These are phyloP conservation scores for Alternaria gaisen DNA, from an alignment of 2,329 filamentous ascomycete species.

Conservation along the genomic window DNA sequence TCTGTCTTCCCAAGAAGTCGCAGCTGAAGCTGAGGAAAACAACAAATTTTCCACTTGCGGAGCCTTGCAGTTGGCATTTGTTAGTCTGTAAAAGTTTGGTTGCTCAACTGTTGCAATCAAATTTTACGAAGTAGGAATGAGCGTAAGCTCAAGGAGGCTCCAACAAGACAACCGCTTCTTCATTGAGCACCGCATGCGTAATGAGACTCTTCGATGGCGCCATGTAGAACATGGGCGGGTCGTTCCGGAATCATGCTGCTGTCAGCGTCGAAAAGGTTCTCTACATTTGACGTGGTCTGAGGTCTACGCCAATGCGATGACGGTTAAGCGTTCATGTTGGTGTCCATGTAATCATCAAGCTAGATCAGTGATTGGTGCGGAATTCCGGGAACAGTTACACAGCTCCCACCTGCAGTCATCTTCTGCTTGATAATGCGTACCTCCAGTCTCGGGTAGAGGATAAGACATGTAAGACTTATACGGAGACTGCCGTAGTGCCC, in stretches of 20 bases:
- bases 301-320: not conserved
- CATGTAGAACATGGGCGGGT: not conserved
- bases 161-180: not conserved
- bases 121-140: not conserved
- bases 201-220: not conserved
- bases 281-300: not conserved
- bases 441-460: not conserved
- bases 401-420: not conserved
- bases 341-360: not conserved
- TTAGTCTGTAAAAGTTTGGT: not conserved
- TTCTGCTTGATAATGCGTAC: not conserved
- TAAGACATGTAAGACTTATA: not conserved
- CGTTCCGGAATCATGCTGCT: not conserved
- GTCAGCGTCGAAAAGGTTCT: not conserved
- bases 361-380: not conserved
- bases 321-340: not conserved
- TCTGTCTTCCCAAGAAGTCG: not conserved
- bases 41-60: not conserved
- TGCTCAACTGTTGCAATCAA: not conserved
- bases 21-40: not conserved
- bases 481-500: not conserved
- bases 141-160: not conserved
- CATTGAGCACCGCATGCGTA: not conserved
- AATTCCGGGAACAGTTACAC: not conserved
- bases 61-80: not conserved